Conservation (phyloP, 2,329 filamentous ascomycete species). For the Aspergillus sp. region DNA sequence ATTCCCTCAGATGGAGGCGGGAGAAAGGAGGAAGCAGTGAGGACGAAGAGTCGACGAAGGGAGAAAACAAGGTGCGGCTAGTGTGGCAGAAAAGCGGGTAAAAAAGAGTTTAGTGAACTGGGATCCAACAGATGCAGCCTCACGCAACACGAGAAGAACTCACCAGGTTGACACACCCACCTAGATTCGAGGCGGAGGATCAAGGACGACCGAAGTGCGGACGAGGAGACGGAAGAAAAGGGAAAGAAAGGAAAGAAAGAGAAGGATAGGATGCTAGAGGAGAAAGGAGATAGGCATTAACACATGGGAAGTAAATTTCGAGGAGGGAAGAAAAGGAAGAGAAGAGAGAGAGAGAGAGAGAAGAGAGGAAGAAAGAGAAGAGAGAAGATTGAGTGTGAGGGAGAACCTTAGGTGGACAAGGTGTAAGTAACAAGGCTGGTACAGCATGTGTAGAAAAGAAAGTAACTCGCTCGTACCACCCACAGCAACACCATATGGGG, state of each 20-base stretch:
- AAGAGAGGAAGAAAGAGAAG: conserved; percentile 15
- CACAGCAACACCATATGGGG: background rate
- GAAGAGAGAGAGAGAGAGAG: conserved; percentile 12
- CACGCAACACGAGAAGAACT: conserved; percentile 13
- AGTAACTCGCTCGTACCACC: background rate
- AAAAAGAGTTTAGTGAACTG: conserved; percentile 25
- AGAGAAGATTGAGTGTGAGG: conserved; percentile 12
- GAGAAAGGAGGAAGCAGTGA: conserved; percentile 25
- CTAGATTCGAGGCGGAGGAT: background rate
- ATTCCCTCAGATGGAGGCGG: conserved; percentile 26
- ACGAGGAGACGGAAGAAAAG: conserved; percentile 19
- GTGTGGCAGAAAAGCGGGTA: conserved; percentile 31
- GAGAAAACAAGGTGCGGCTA: conserved; percentile 27
- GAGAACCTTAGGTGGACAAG: too few relatives aligned
- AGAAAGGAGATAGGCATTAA: conserved; percentile 9
- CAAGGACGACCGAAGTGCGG: background rate
- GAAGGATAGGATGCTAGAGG: conserved; percentile 9
- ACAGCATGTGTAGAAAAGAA: conserved; percentile 17
- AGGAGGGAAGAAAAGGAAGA: conserved; percentile 12
- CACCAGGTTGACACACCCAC: background rate
- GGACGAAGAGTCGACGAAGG: conserved; percentile 23
- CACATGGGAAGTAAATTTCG: conserved; percentile 2
- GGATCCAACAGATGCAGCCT: conserved; percentile 28
- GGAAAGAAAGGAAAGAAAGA: conserved; percentile 15
- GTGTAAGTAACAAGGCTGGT: conserved; percentile 16